Evolutionary conservation across 169 alveolate genomes (phyloP), one percentile per base, ranked within the genome.

Genomic region (Babesia caballi): DNA sequence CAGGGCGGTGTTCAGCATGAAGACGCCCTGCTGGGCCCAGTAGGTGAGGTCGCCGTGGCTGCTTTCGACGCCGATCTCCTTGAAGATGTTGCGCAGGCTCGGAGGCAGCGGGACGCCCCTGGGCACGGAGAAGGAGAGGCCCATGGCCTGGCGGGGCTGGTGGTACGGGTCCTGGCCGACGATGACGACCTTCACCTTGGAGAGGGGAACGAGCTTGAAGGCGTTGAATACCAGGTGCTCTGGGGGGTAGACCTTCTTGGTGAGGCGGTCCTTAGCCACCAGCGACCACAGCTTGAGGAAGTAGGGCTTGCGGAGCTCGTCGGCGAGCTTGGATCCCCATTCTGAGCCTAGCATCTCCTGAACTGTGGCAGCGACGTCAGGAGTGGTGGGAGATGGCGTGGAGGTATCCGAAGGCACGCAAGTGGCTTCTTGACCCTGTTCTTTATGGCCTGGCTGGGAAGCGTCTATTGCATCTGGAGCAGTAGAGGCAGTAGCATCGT

Each of bases 151-250:
- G 11, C 94, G 94, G 17, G 94, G 95, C 51, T 96, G 97, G 66
- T 95, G 98, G 70, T 97, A 96, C 0, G 99, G 99, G 70, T 97
- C 99, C 85, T 98, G 98, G 0, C 99, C 99, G 15, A 98, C 97
- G 30, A 97, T 94, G 23, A 98, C 99, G 28, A 96, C 99, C 71
- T 96, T 95, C 15, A 96, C 88, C 35, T 91, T 81, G 21, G 92
- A 84, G 33, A 93, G 84, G 69, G 97, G 97, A 12, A 96, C 94
- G 33, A 73, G 58, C 28, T 70, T 60, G 71, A 94, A 94, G 23
- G 96, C 95, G 54, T 83, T 91, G 81, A 93, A 94, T 38, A 93
- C 92, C 73, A 90, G 70, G 32, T 82, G 77, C 41, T 76, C 92
- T 23, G 96, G 97, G 14, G 97, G 97, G 56, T 82, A 93, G 36